Evolutionary conservation across 345 rosid species (phyloP).

Genomic region (Populus alba): DNA sequence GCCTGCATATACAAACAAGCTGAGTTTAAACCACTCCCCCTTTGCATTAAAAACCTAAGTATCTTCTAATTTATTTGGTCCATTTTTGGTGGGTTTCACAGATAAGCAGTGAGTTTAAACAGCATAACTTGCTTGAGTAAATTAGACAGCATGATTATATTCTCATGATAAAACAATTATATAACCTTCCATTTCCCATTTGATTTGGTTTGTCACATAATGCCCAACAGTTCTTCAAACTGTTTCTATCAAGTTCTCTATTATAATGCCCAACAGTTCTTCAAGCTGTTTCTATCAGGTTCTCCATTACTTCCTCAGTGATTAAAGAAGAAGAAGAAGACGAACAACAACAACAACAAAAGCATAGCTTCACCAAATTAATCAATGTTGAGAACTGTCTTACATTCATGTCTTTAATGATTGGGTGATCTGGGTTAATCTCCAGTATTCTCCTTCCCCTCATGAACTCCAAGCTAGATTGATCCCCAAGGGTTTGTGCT

Average conservation of each 20-base stretch:
- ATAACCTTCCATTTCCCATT: neutral
- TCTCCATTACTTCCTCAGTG: neutral
- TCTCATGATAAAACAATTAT: neutral
- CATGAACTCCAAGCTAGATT: slow-evolving; percentile 97
- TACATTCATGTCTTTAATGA: slow-evolving; percentile 82
- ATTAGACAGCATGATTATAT: neutral
- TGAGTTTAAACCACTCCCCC: no score
- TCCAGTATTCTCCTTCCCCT: slow-evolving; percentile 93
- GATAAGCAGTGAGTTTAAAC: neutral
- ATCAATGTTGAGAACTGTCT: slow-evolving; percentile 13
- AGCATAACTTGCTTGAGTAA: neutral
- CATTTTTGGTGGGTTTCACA: neutral
- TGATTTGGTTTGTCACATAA: neutral
- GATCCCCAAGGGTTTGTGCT: slow-evolving; percentile 98
- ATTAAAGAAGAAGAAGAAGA: neutral
- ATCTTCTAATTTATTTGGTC: neutral
- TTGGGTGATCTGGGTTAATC: slow-evolving; percentile 93
- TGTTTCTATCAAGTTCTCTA: no score
- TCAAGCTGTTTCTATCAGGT: neutral
- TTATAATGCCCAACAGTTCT: neutral
- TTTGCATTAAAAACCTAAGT: no score
- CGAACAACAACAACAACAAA: neutral
- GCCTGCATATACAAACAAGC: slow-evolving; percentile 48
- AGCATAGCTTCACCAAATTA: neutral
- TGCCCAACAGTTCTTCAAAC: neutral